Evolutionary conservation across 208 protist genomes (phyloP).

Genomic region (Trypanosoma cruzi): DNA sequence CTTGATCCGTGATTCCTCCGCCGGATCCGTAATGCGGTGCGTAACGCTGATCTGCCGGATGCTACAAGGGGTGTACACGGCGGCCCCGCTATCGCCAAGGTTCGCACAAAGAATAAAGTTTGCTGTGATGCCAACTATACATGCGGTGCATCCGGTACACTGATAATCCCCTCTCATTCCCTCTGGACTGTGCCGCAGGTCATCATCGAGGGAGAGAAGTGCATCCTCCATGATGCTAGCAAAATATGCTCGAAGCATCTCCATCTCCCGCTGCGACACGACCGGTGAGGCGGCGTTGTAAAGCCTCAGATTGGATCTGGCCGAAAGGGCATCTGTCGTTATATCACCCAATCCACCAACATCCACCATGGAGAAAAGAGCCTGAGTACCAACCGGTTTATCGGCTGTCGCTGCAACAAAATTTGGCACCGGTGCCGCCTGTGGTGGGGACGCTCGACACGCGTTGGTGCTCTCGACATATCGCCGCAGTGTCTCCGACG

Average conservation of each 20-base stretch:
- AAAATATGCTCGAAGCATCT: slow-evolving; percentile 73
- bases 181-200: slow-evolving; percentile 44
- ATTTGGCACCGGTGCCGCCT: neutral
- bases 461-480: slow-evolving; percentile 4
- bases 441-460: neutral
- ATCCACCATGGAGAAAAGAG: neutral
- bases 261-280: slow-evolving; percentile 47
- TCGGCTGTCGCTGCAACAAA: neutral
- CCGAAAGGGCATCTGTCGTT: neutral
- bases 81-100: slow-evolving; percentile 77
- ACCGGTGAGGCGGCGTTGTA: slow-evolving; percentile 2
- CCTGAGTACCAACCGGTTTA: neutral
- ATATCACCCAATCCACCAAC: neutral
- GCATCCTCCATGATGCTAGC: slow-evolving; percentile 75
- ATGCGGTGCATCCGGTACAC: slow-evolving; percentile 78
- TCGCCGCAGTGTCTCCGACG: slow-evolving; percentile 7
- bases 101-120: slow-evolving; percentile 85
- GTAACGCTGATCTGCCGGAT: slow-evolving; percentile 60
- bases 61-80: slow-evolving; percentile 44
- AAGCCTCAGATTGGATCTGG: neutral
- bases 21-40: slow-evolving; percentile 54
- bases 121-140: slow-evolving; percentile 69
- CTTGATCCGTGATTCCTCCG: slow-evolving; percentile 54
- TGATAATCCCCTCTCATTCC: slow-evolving; percentile 69
- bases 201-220: slow-evolving; percentile 63